Percentiles rank a stretch among this genome's conserved stretches.
Evolutionary conservation across 495 filamentous ascomycete genomes (phyloP).

Genomic region (Penicillium canariense): DNA sequence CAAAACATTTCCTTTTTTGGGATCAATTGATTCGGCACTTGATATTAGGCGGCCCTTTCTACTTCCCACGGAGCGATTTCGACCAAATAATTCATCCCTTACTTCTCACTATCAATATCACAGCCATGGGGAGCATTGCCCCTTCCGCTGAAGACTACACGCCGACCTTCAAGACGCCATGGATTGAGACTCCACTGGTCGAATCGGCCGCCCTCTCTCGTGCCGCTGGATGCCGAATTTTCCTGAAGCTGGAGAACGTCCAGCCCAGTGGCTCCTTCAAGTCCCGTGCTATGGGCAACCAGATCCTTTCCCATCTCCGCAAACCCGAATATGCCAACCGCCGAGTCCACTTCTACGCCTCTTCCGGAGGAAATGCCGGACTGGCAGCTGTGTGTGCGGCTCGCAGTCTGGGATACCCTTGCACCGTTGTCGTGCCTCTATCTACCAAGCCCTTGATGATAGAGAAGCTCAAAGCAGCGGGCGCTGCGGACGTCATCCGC

Average conservation of each 20-base stretch:
- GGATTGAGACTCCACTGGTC: constrained; percentile 71
- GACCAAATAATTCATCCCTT: neutral
- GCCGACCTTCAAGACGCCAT: constrained; percentile 50
- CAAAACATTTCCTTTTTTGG: constrained; percentile 16
- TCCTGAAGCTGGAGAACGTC: constrained; percentile 90
- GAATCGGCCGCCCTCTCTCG: constrained; percentile 65
- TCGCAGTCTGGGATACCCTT: constrained; percentile 59
- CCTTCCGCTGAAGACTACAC: constrained; percentile 33
- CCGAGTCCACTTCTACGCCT: constrained; percentile 78
- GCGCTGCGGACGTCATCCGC: constrained; percentile 70
- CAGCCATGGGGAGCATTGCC: constrained; percentile 34
- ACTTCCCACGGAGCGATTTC: neutral
- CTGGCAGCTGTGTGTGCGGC: constrained; percentile 86
- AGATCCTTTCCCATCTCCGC: constrained; percentile 61
- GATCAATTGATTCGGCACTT: constrained; percentile 12
- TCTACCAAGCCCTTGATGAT: constrained; percentile 70
- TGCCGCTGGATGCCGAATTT: constrained; percentile 74
- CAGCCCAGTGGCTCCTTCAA: constrained; percentile 96
- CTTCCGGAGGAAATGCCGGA: constrained; percentile 87
- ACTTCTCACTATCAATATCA: constrained; percentile 11
- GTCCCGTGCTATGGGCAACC: constrained; percentile 80
- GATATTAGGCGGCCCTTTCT: constrained; percentile 1
- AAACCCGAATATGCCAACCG: constrained; percentile 36
- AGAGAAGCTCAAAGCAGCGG: constrained; percentile 63
- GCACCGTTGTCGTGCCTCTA: constrained; percentile 78